Evolutionary conservation across 495 filamentous ascomycete genomes (phyloP).

Genomic region (Tuber indicum): DNA sequence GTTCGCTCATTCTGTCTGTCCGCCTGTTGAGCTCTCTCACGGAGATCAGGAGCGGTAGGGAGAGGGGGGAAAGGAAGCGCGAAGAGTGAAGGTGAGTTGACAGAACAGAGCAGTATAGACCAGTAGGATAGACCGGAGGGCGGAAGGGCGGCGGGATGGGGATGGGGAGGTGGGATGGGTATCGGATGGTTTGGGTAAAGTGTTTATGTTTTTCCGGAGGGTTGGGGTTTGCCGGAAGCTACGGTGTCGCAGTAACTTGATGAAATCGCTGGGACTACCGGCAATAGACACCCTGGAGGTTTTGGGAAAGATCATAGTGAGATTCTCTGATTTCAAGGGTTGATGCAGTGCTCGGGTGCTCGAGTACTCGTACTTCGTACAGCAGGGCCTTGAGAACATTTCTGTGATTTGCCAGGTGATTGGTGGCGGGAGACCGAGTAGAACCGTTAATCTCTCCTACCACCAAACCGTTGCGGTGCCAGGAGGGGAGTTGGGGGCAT

Average conservation of each 20-base stretch:
- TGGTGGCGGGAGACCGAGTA: no score
- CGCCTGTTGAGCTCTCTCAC: slow-evolving; percentile 17
- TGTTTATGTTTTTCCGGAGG: neutral
- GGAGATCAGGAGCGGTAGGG: neutral
- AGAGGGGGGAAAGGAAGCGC: neutral
- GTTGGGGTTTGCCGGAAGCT: neutral
- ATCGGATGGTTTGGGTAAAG: neutral
- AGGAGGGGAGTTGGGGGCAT: no score
- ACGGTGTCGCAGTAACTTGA: neutral
- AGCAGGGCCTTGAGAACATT: no score
- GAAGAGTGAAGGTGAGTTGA: neutral
- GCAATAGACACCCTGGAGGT: neutral
- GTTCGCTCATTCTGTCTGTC: slow-evolving; percentile 51
- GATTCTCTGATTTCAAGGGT: neutral
- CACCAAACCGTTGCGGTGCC: no score
- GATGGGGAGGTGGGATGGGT: neutral
- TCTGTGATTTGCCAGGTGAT: neutral
- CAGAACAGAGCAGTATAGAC: no score
- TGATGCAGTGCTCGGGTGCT: no score
- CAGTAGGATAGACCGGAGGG: neutral
- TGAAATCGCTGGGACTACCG: neutral
- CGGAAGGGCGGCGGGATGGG: neutral
- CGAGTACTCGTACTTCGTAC: no score
- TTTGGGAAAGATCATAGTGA: neutral
- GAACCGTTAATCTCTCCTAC: no score